phyloP scores from a whole-genome alignment of 148 eudicot species.

The Rhododendron ovatum region DNA sequence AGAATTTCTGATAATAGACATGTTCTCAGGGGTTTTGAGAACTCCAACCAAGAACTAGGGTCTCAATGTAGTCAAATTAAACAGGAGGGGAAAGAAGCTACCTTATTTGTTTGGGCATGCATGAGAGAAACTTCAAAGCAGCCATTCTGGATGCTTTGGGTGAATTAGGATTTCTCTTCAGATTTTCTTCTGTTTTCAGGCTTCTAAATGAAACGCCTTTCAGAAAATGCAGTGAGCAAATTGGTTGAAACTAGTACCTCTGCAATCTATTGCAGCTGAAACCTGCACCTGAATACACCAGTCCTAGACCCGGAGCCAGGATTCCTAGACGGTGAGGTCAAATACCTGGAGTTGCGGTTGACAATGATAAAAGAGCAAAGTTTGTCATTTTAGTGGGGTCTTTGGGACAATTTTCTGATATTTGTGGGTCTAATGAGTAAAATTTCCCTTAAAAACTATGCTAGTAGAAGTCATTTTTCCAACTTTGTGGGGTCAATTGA shows the following conservation, averaged over 20 bases:
- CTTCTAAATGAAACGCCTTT: background rate
- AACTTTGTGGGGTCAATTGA: background rate
- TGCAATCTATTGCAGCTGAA: background rate
- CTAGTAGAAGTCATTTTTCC: background rate
- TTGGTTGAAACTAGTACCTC: background rate
- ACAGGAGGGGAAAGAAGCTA: background rate
- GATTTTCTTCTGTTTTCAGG: background rate
- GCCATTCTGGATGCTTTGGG: background rate
- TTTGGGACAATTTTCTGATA: background rate
- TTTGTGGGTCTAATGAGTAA: background rate
- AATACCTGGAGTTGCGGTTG: background rate
- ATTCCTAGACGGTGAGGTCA: background rate
- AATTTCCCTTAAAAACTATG: background rate
- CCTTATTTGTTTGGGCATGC: background rate
- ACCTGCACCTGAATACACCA: background rate
- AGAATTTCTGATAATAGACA: background rate
- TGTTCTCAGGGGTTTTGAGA: background rate
- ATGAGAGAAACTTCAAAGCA: background rate
- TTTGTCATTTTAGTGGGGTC: background rate
- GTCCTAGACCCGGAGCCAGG: background rate
- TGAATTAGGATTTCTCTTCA: background rate
- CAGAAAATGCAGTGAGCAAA: background rate
- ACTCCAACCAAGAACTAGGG: background rate
- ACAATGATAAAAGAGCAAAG: background rate
- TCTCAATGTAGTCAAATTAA: background rate